phyloP scores from a whole-genome alignment of 2,329 filamentous ascomycete genomes.

The Rhinocladiella mackenziei region DNA sequence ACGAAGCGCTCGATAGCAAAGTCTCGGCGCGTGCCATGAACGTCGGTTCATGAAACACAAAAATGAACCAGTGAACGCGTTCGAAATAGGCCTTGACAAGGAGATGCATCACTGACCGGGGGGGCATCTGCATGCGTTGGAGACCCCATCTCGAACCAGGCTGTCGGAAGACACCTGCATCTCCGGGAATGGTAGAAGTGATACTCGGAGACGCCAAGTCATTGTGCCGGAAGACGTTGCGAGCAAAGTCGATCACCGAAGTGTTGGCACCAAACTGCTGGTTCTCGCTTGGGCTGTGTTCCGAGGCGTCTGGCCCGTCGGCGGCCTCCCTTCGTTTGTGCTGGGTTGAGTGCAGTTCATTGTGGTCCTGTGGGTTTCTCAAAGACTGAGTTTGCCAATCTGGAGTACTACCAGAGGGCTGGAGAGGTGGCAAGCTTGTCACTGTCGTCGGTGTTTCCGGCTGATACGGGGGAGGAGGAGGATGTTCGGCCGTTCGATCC shows the following conservation, averaged over 20 bases:
- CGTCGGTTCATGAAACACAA: constrained; percentile 21
- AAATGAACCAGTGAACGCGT: constrained; percentile 28
- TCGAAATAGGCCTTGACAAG: constrained; percentile 27
- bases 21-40: constrained; percentile 19
- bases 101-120: constrained; percentile 17
- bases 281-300: constrained; percentile 11
- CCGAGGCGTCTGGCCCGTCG: neutral
- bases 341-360: neutral
- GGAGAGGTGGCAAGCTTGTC: neutral
- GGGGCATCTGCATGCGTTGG: constrained; percentile 21
- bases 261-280: constrained; percentile 25
- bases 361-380: neutral
- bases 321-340: too few species aligned
- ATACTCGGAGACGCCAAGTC: constrained; percentile 25
- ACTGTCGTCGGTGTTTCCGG: neutral
- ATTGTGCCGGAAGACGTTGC: constrained; percentile 21
- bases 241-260: constrained; percentile 28
- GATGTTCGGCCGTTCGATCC: neutral
- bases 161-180: constrained; percentile 11
- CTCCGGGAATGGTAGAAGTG: constrained; percentile 23
- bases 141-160: constrained; percentile 22
- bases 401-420: neutral
- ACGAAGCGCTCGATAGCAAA: constrained; percentile 13
- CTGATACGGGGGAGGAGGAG: neutral
- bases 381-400: neutral